phyloP scores from a whole-genome alignment of 192 early-diverging fungal species.

The Backusella luteola region DNA sequence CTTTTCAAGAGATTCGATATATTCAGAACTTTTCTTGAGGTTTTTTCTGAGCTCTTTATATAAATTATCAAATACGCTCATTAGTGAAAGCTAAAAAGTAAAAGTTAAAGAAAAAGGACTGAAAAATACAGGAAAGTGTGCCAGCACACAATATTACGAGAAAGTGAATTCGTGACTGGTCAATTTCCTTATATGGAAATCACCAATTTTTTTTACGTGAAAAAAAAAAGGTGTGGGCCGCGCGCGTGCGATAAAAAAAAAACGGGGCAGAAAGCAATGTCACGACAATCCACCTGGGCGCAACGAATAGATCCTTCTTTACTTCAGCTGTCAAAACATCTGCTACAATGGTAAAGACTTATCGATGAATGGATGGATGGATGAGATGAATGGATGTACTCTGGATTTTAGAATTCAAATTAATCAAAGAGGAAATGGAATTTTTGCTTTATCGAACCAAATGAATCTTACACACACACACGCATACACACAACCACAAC shows the following conservation, averaged over 20 bases:
- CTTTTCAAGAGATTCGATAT: not conserved
- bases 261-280: not conserved
- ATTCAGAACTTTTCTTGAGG: not conserved
- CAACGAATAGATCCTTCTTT: slow-evolving; percentile 16
- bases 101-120: not conserved
- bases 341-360: slow-evolving; percentile 10
- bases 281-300: not conserved
- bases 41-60: not conserved
- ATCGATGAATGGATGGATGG: not conserved
- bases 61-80: not conserved
- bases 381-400: slow-evolving; percentile 12
- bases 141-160: too few relatives aligned
- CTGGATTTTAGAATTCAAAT: too few relatives aligned
- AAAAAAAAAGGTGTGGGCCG: not conserved
- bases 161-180: not conserved
- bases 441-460: not conserved
- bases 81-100: not conserved
- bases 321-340: slow-evolving; percentile 23
- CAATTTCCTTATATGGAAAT: not conserved
- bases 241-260: not conserved
- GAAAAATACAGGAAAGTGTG: not conserved
- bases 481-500: too few relatives aligned
- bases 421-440: not conserved
- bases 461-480: not conserved
- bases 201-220: not conserved